Percentiles rank a stretch among this genome's conserved stretches.
Conservation (phyloP, 1,139 yeast species). For the Yamadazyma blattariae region DNA sequence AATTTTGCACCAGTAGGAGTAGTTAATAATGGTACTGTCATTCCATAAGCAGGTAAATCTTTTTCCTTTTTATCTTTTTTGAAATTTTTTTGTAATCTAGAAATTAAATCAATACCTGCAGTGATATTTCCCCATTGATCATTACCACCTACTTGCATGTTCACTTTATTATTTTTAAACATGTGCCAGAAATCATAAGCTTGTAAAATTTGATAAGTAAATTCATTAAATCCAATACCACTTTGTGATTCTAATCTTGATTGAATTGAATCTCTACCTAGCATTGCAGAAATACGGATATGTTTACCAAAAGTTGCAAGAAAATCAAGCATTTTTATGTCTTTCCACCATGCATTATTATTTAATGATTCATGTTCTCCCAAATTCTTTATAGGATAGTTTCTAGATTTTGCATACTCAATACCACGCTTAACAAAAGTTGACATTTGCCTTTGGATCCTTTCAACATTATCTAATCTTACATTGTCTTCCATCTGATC, state of each 20-base stretch:
- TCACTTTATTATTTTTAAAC: conserved; percentile 55
- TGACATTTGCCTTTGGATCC: conserved; percentile 61
- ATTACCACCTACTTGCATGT: conserved; percentile 89
- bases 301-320: conserved; percentile 74
- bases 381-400: conserved; percentile 31
- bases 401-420: conserved; percentile 58
- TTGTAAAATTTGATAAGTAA: conserved; percentile 87
- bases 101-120: conserved; percentile 88
- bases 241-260: conserved; percentile 63
- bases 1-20: conserved; percentile 91
- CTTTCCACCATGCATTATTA: conserved; percentile 85
- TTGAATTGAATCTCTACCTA: conserved; percentile 84
- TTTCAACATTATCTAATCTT: conserved; percentile 57
- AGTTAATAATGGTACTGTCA: conserved; percentile 87
- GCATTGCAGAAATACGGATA: conserved; percentile 82
- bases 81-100: conserved; percentile 45
- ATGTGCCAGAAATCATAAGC: conserved; percentile 93
- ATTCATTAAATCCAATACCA: conserved; percentile 92
- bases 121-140: conserved; percentile 99
- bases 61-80: conserved; percentile 13
- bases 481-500: conserved; percentile 48
- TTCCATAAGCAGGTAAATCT: conserved; percentile 52
- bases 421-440: conserved; percentile 61
- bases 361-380: conserved; percentile 52
- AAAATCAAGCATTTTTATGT: conserved; percentile 71